Evolutionary conservation across 768 basidiomycete species (phyloP).

Genomic region (Asterophora lycoperdoides): DNA sequence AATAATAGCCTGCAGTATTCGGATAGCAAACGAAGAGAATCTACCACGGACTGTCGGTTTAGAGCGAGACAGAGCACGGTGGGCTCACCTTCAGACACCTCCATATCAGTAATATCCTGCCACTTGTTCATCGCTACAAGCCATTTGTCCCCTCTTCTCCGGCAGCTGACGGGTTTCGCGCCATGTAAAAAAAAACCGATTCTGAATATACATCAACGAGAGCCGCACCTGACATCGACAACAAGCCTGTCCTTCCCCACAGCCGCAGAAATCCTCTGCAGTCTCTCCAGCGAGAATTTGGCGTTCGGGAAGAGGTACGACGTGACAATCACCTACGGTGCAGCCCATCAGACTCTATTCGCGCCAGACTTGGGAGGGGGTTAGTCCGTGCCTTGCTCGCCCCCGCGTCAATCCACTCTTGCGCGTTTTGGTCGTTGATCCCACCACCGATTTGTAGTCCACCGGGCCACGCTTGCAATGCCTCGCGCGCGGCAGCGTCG

Average conservation of each 20-base stretch:
- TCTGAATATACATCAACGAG: neutral
- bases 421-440: slow-evolving; percentile 77
- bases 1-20: slow-evolving; percentile 68
- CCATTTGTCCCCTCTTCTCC: slow-evolving; percentile 74
- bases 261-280: slow-evolving; percentile 53
- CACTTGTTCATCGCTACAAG: slow-evolving; percentile 98
- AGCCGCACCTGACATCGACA: slow-evolving; percentile 83
- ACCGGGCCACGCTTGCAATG: slow-evolving; percentile 78
- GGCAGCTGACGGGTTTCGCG: slow-evolving; percentile 56
- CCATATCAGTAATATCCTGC: slow-evolving; percentile 95
- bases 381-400: slow-evolving; percentile 68
- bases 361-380: neutral
- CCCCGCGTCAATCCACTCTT: slow-evolving; percentile 80
- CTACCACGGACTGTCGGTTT: slow-evolving; percentile 34
- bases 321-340: slow-evolving; percentile 89
- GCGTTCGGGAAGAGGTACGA: slow-evolving; percentile 89
- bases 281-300: slow-evolving; percentile 70
- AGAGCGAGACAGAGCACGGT: neutral
- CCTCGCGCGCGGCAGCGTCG: slow-evolving; percentile 82
- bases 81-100: slow-evolving; percentile 70
- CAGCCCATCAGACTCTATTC: slow-evolving; percentile 4
- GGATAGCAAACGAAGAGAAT: slow-evolving; percentile 71
- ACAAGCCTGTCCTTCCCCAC: slow-evolving; percentile 88
- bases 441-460: slow-evolving; percentile 93
- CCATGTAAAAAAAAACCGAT: neutral